A percentile compares a stretch with the other conserved stretches of the same genome.
Conservation (phyloP, 75 land plant genomes). For the Selaginella moellendorffii region DNA sequence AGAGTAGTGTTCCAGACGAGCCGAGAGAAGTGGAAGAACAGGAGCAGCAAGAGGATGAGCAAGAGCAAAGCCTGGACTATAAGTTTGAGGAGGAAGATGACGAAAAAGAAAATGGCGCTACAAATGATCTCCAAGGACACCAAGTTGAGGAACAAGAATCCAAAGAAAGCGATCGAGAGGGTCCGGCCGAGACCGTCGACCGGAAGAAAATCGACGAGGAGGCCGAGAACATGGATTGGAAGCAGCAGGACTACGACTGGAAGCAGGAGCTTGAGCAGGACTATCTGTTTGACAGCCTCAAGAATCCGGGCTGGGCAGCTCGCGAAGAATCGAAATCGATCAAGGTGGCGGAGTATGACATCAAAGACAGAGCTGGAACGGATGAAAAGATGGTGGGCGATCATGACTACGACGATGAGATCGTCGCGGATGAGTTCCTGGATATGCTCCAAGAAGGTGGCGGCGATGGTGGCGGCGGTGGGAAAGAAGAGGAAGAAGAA, state of each 20-base stretch:
- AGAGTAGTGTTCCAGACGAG: neutral
- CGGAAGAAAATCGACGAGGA: no score
- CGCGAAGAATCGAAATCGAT: no score
- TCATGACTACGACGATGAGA: conserved; percentile 10
- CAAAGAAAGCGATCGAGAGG: no score
- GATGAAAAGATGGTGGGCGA: neutral
- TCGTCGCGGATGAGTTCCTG: conserved; percentile 19
- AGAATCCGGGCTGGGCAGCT: no score
- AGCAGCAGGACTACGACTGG: no score
- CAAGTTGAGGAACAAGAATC: no score
- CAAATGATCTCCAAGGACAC: no score
- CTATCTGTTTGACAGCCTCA: no score
- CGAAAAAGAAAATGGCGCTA: no score
- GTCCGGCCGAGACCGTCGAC: no score
- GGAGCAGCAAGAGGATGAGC: neutral
- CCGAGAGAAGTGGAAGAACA: neutral
- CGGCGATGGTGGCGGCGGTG: neutral
- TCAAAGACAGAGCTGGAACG: neutral
- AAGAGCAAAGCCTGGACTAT: neutral
- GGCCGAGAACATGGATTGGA: no score
- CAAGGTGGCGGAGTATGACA: neutral
- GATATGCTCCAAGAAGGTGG: conserved; percentile 12
- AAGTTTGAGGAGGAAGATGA: neutral
- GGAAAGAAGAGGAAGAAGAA: neutral
- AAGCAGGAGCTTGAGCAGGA: no score